Evolutionary conservation across 225 moss, liverwort and hornwort genomes (phyloP), one percentile per base, ranked within the genome.

Genomic region (Pseudoscleropodium purum): DNA sequence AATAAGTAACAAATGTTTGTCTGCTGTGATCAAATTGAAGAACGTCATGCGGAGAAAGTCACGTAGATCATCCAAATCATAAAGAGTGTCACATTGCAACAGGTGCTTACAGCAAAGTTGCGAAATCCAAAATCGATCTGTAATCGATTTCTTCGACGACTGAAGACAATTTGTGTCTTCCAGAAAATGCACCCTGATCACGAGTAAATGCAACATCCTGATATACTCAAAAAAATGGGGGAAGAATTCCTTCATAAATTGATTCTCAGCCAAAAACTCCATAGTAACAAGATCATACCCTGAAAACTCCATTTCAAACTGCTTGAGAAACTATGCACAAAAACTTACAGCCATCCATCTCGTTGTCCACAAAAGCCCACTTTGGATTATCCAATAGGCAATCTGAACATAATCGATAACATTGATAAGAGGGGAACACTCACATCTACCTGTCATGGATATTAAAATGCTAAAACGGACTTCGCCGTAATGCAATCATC

Each of bases 401-500:
- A 79, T 79, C 85, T 79, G 59, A 84, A 63, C 70, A 77, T 45
- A 90, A 82, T 49, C 57, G 59, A 67, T 86, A 56, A 87, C 62
- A 87, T 51, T 45, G 90, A 74, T 59, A 87, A 84, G 91, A 75
- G 75, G 56, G 45, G 75, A 91, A 57, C 77, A 90, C 86, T 81
- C 86, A 88, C 84, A 76, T 90, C 86, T 65, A 90, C 34, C 78
- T 79, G 88, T n/a, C 73, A 85, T 84, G 87, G 70, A 77, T 76
- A 81, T 59, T 67, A 89, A 84, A 67, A 83, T 79, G 60, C 84
- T 91, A 72, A 79, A 66, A 15, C 68, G 45, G 63, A 80, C 36
- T 85, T 87, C 39, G 41, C 86, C 66, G 75, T 84, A 49, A 60
- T 73, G 64, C 75, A 52, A 89, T 93, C 92, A 92, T 59, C 93